Base-by-base conservation (phyloP, 306 rosid species). In the Quercus berberidifolia region DNA sequence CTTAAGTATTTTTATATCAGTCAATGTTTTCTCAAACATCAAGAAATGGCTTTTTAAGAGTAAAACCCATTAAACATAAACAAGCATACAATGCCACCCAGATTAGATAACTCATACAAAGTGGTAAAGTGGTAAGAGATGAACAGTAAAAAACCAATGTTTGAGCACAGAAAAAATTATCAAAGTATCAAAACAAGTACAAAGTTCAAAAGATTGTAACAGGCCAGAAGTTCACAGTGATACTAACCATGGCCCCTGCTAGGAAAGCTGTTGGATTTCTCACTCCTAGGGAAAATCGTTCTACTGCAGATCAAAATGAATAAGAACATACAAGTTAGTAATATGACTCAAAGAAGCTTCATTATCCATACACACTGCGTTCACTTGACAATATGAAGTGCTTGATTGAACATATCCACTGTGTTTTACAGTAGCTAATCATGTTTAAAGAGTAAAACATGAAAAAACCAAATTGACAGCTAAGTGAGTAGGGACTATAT, bases 251-350 rank as follows among this genome's bases (percentile, higher is more conserved):
- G 72, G 92, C 87, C 46, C 94, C 94, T 1, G 91, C 91, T 59
- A 90, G 81, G 81, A 88, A 88, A 78, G 86, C 90, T 26, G 92
- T 88, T 63, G 89, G 89, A 71, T 88, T 88, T 82, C 94, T 83
- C 74, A 85, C 88, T 69, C 94, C 92, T 69, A 90, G 76, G 56
- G 94, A 90, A 76, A 90, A 88, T 56, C 94, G 84, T 76, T 90
- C 92, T 71, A 90, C 94, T 90, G 84, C 69, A 74, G 74, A 79
- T 79, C 75, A 63, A 69, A 76, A 83, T 49, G 76, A 55, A 68
- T 20, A 41, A 58, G 74, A 78, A 52, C 74, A 74, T 65, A 83
- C 76, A 58, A 62, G 26, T 81, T 69, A 68, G 54, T 63, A n/a
- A 71, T 52, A 67, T 26, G 57, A 76, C 15, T 20, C 68, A 77